These are phyloP conservation scores for Malus hybrid DNA, from an alignment of 331 rosid species.

Conservation along the genomic window DNA sequence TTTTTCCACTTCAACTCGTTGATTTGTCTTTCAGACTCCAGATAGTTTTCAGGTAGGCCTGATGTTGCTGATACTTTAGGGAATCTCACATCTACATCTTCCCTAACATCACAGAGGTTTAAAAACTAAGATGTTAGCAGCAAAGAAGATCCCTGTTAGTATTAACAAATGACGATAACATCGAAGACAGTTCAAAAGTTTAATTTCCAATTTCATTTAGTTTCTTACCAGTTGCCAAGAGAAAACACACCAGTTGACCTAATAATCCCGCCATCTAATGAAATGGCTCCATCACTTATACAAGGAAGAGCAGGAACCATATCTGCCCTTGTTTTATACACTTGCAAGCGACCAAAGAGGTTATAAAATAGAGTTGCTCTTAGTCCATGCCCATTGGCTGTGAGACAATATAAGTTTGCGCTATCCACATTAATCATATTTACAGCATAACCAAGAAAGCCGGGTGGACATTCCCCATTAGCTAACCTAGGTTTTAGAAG, in stretches of 20 bases:
- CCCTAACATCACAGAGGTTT: constrained; percentile 41
- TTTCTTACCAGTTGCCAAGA: constrained; percentile 68
- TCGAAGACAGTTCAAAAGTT: background rate
- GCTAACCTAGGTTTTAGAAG: constrained; percentile 72
- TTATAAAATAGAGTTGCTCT: constrained; percentile 72
- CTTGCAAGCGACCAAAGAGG: constrained; percentile 81
- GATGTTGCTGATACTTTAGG: constrained; percentile 34
- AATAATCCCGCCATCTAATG: constrained; percentile 89
- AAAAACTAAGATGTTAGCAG: constrained; percentile 2
- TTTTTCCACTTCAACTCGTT: constrained; percentile 43
- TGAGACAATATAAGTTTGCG: constrained; percentile 41
- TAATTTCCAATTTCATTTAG: constrained; percentile 3
- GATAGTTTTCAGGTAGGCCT: constrained; percentile 25
- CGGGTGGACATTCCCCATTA: constrained; percentile 72
- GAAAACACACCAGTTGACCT: constrained; percentile 50
- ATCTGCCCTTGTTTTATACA: constrained; percentile 74
- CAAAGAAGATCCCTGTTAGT: background rate
- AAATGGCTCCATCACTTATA: constrained; percentile 84
- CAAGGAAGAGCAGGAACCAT: constrained; percentile 75
- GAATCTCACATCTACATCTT: constrained; percentile 56
- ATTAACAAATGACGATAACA: background rate
- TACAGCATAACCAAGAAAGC: constrained; percentile 89
- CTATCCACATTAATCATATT: constrained; percentile 69
- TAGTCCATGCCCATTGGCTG: constrained; percentile 66
- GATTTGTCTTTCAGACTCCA: constrained; percentile 48